A percentile compares a stretch with the other conserved stretches of the same genome.
phyloP scores from a whole-genome alignment of 2,329 filamentous ascomycete species.

The Fusarium graminum region DNA sequence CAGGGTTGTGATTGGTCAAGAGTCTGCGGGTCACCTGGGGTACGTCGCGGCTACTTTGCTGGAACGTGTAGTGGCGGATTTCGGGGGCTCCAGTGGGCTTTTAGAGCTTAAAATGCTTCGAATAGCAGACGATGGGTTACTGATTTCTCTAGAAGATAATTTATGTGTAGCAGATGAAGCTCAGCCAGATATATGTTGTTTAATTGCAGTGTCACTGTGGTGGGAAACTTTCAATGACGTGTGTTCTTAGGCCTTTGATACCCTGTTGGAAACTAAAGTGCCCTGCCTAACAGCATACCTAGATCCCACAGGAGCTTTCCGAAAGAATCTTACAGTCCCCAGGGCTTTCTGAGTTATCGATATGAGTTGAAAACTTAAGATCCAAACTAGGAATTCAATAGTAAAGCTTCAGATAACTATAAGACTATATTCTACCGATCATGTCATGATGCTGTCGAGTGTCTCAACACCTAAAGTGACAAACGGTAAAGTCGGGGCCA shows the following conservation, averaged over 20 bases:
- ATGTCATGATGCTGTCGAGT: not conserved
- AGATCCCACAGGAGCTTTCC: conserved; percentile 12
- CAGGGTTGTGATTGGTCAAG: conserved; percentile 44
- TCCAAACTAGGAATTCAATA: not conserved
- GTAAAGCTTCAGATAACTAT: not conserved
- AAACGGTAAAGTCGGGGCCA: conserved; percentile 30
- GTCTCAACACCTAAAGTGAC: conserved; percentile 2
- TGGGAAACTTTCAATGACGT: conserved; percentile 33
- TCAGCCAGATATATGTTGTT: not conserved
- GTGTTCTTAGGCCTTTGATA: conserved; percentile 32
- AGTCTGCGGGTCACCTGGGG: conserved; percentile 35
- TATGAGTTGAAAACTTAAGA: too few species aligned
- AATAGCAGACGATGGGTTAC: not conserved
- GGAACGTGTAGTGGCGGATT: conserved; percentile 22
- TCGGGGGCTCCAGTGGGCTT: conserved; percentile 10
- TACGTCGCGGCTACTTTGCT: conserved; percentile 42
- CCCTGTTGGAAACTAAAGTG: conserved; percentile 24
- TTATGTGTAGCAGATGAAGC: not conserved
- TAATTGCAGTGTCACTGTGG: conserved; percentile 1
- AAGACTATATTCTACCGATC: not conserved
- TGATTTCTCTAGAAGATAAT: not conserved
- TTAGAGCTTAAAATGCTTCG: conserved; percentile 4
- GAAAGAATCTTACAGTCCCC: not conserved
- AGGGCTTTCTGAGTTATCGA: too few species aligned
- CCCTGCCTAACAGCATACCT: conserved; percentile 12